Base-by-base conservation (phyloP, 2,329 filamentous ascomycete genomes). In the Pezicula radicicola region DNA sequence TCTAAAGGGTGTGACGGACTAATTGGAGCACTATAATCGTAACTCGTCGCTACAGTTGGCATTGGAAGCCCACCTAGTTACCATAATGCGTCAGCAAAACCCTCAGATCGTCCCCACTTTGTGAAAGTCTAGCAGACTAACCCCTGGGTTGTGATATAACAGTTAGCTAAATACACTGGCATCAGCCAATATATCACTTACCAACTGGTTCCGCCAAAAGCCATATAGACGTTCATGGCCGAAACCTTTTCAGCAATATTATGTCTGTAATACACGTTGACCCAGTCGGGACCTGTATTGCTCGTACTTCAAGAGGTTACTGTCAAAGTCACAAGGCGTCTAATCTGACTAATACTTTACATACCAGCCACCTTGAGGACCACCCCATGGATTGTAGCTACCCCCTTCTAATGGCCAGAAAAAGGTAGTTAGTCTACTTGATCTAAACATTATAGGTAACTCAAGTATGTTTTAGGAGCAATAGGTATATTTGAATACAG, bases 171-270 rank as follows among this genome's bases (percentile, higher is more conserved):
- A 25, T 25, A 25, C 25, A 7, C 25, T 6, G 25, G 25, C 25
- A 25, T 25, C 6, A 25, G 25, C 25, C 25, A 25, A 25, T 25
- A 25, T 25, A 25, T 25, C 25, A 13, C 49, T 33, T 48, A 57
- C 81, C 81, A 85, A 55, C 80, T 84, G 0, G 83, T 86, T 2
- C 83, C 83, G 4, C 83, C 83, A 48, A 77, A 87, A 48, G 83
- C 68, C 81, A 87, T 86, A 62, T 87, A 87, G 2, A 87, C 65
- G 28, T 76, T 83, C 50, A 85, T 75, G 0, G 79, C 80, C 0
- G 80, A 82, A 3, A 84, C 75, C 1, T 79, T 72, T 58, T 86
- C 78, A 25, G 74, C 79, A 25, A 86, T 78, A 49, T 84, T 75
- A 60, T 85, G 78, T 10, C 81, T 74, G 63, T 87, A 87, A 67